A percentile compares a stretch with the other conserved stretches of the same genome.
Evolutionary conservation across 2,329 filamentous ascomycete species (phyloP).

Genomic region (Juglanconis sp.): DNA sequence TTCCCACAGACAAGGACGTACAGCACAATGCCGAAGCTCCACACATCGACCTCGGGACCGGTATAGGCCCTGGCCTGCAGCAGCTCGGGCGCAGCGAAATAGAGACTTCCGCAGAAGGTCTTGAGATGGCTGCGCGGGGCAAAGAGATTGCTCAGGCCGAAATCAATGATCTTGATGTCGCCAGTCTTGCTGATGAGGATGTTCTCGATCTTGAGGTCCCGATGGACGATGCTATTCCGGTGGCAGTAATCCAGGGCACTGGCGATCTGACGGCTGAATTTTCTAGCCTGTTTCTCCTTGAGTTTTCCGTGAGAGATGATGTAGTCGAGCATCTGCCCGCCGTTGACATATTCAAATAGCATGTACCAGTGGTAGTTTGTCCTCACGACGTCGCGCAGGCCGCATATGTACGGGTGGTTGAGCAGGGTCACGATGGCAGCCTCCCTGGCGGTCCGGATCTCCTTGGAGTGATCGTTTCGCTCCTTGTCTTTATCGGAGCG

Average conservation of each 20-base stretch:
- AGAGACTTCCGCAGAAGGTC: conserved; percentile 95
- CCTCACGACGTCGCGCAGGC: conserved; percentile 88
- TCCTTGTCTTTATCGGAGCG: conserved; percentile 65
- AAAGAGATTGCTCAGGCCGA: conserved; percentile 95
- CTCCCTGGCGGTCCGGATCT: conserved; percentile 90
- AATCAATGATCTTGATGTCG: conserved; percentile 99
- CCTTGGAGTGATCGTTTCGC: conserved; percentile 91
- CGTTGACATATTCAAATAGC: conserved; percentile 98
- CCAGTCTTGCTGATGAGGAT: conserved; percentile 98
- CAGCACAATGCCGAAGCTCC: conserved; percentile 97
- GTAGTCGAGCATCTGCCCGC: conserved; percentile 98
- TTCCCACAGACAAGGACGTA: conserved; percentile 97
- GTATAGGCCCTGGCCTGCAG: conserved; percentile 92
- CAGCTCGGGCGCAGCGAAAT: conserved; percentile 94
- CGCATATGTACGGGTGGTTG: conserved; percentile 93
- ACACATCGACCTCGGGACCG: conserved; percentile 93
- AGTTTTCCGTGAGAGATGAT: conserved; percentile 97
- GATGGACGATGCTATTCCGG: conserved; percentile 95
- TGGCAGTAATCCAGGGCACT: conserved; percentile 97
- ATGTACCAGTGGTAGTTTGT: conserved; percentile 99
- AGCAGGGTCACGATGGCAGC: conserved; percentile 94
- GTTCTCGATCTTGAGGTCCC: conserved; percentile 97
- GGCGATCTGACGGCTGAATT: conserved; percentile 95
- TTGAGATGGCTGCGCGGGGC: conserved; percentile 81
- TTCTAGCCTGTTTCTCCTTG: conserved; percentile 97